phyloP scores from a whole-genome alignment of 331 rosid genomes.

The Malus hybrid region DNA sequence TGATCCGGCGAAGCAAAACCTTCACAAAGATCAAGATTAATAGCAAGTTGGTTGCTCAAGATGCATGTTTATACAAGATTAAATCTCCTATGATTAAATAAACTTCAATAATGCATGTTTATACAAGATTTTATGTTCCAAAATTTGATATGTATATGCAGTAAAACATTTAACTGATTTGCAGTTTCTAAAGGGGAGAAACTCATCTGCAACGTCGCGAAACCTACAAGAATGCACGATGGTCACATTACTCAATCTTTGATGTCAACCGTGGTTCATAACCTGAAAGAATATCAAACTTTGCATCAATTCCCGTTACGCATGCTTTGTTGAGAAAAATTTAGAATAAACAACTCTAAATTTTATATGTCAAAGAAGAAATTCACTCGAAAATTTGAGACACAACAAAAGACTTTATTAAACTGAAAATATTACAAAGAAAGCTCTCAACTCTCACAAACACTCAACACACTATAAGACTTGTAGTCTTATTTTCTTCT shows the following conservation, averaged over 20 bases:
- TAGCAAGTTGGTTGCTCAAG: background rate
- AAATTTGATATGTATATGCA: constrained; percentile 29
- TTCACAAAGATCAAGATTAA: background rate
- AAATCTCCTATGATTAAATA: constrained; percentile 8
- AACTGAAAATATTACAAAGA: no score
- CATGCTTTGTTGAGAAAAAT: no score
- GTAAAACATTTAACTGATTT: constrained; percentile 38
- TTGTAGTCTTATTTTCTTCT: no score
- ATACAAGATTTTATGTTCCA: constrained; percentile 40
- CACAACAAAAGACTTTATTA: no score
- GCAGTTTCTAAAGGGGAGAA: constrained; percentile 91
- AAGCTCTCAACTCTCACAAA: no score
- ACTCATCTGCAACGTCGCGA: constrained; percentile 92
- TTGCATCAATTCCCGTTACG: constrained; percentile 27
- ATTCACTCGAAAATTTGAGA: no score
- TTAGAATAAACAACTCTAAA: no score
- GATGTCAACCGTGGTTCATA: constrained; percentile 23
- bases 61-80: background rate
- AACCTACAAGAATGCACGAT: constrained; percentile 62
- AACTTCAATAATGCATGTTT: constrained; percentile 18
- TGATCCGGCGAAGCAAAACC: background rate
- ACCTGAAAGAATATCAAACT: constrained; percentile 53
- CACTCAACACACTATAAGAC: no score
- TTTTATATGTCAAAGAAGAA: no score
- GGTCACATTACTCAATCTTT: constrained; percentile 25